Evolutionary conservation across 139 green algal genomes (phyloP), one percentile per base, ranked within the genome.

Genomic region (Micractinium conductrix): DNA sequence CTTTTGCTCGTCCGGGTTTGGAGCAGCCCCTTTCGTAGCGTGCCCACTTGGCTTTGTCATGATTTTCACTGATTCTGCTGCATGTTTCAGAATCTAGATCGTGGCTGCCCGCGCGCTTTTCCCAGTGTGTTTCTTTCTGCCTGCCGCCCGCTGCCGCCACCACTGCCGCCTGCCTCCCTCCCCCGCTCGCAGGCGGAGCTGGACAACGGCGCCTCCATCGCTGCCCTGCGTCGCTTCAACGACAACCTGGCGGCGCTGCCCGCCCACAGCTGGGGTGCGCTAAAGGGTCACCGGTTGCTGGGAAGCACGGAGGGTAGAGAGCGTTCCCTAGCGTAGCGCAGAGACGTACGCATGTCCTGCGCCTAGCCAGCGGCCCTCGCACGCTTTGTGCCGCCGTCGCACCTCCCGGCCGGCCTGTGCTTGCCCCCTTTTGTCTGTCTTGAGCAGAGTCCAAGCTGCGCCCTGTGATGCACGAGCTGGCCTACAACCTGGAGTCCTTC

Each of bases 401-500:
- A 28, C 16, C 67, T 28, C 8, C 70, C 19, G 40, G 10, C 70
- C 24, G 22, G 33, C 40, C 22, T 60, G 21, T 24, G 35, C 74
- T n/a, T 2, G 22, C 44, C 30, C 14, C 28, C 73, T 26, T 14
- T 33, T 21, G 48, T 50, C 22, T n/a, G 2, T 43, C 28, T 33
- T 19, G 14, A 14, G 8, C 65, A 72, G 93, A 95, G 86, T 78
- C 84, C 14, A 92, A 93, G 60, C 90, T 98, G 81, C 84, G 85
- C 42, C 93, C 94, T 9, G 95, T 97, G n/a, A 96, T 97, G 89
- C 89, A 91, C 48, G 95, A 98, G 92, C 93, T 98, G 70, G 95
- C 92, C 24, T 97, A 94, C 90, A 98, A 98, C 88, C 90, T 98
- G 81, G 95, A 98, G 92, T 96, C 94, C 2, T 98, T 98, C 94